Conservation (phyloP, 345 rosid genomes). For the Salix udensis region DNA sequence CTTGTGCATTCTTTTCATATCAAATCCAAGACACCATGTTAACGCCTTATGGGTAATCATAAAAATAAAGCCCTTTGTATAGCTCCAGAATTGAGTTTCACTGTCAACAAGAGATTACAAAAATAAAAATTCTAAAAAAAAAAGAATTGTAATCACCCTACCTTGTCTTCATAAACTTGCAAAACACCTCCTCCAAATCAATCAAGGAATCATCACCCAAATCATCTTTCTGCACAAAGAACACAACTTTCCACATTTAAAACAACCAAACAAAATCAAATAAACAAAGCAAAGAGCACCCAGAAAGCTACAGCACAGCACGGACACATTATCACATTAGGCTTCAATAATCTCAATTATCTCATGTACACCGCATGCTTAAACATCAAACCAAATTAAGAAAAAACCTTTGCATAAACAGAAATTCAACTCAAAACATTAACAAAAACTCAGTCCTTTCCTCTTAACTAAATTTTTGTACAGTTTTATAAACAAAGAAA, state of each 20-base stretch:
- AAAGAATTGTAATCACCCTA: conserved; percentile 9
- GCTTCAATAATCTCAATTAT: neutral
- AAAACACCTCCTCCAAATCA: conserved; percentile 57
- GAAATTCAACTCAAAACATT: neutral
- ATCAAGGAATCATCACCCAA: conserved; percentile 22
- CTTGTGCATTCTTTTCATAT: neutral
- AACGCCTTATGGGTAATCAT: neutral
- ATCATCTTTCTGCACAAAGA: conserved; percentile 48
- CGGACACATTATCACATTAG: neutral
- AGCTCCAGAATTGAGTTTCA: neutral
- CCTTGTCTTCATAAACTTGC: conserved; percentile 47
- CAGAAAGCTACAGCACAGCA: neutral
- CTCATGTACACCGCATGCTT: neutral
- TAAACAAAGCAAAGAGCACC: neutral
- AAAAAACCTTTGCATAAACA: neutral
- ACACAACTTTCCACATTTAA: neutral
- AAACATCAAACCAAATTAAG: neutral
- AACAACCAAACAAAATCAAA: neutral
- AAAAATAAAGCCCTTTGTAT: neutral
- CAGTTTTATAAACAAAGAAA: neutral
- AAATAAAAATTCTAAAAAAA: neutral
- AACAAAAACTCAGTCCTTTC: neutral
- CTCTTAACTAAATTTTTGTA: neutral
- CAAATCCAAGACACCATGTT: neutral
- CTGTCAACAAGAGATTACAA: neutral